Evolutionary conservation across 495 filamentous ascomycete species (phyloP), one percentile per base, ranked within the genome.

Genomic region (Durotheca rogersii): DNA sequence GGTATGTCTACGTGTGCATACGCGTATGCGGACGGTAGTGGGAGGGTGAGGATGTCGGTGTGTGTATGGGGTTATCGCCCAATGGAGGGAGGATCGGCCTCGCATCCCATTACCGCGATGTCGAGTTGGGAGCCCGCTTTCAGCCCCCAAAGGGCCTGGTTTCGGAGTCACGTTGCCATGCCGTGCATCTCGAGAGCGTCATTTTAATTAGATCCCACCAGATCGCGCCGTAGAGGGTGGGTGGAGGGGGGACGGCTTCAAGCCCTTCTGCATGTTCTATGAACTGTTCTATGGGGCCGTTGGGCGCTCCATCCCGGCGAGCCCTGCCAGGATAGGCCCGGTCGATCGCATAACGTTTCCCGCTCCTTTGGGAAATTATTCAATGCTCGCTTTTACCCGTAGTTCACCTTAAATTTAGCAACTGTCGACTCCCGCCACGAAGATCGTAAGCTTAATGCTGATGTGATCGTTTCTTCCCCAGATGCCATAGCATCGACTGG

Each of bases 291-390:
- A 58, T 72, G 63, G 62, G 58, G 65, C 54, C 50, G 47, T 36
- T 37, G 38, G 34, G 18, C 41, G 40, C 47, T 47, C 47, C 53
- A 47, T 41, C 41, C 55, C 51, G 53, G 48, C 50, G 49, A 38
- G 39, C 44, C 20, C 43, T 60, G 41, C 49, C 45, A 49, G 49
- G 56, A 58, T 59, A 36, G 48, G 43, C 44, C 49, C 49, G 39
- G 55, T 48, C 51, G 39, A 11, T 57, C 58, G 71, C 73, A 75
- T 75, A 52, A 74, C 67, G 65, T 67, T 43, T 50, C 34, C 51
- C 47, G 53, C 68, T 55, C 39, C 32, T 67, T 72, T 72, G 71
- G 72, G 71, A 73, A 74, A 72, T 73, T 72, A 61, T 68, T 61
- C 47, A 63, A 66, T 61, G 60, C 55, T 62, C 48, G 50, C 46